A percentile compares a stretch with the other conserved stretches of the same genome.
Evolutionary conservation across 805 yeast genomes (phyloP).

Genomic region (Diddensiella santjacobensis): DNA sequence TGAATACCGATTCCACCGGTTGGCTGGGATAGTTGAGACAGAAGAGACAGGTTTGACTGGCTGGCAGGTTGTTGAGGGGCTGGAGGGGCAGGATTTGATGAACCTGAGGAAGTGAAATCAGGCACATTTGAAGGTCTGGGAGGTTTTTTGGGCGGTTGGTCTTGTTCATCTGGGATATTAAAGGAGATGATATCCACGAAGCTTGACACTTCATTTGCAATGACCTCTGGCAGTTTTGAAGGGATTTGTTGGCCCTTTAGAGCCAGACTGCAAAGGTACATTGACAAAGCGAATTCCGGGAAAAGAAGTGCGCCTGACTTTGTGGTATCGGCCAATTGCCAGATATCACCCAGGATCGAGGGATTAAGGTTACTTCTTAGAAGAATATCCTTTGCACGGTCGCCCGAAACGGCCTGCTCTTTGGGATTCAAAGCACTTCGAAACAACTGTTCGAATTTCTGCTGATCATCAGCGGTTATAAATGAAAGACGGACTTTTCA

Average conservation of each 20-base stretch:
- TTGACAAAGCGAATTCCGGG: slow-evolving; percentile 91
- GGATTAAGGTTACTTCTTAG: slow-evolving; percentile 77
- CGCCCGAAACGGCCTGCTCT: slow-evolving; percentile 52
- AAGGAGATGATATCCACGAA: slow-evolving; percentile 87
- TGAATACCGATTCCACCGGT: slow-evolving; percentile 2
- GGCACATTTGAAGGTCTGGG: slow-evolving; percentile 27
- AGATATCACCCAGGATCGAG: slow-evolving; percentile 71
- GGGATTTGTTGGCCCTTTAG: slow-evolving; percentile 80
- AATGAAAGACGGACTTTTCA: slow-evolving; percentile 69
- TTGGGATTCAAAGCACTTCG: slow-evolving; percentile 64
- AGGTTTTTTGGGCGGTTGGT: slow-evolving; percentile 12
- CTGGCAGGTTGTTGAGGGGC: not conserved
- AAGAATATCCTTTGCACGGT: slow-evolving; percentile 72
- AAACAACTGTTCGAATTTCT: slow-evolving; percentile 79
- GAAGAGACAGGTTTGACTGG: not conserved
- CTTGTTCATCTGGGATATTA: slow-evolving; percentile 49
- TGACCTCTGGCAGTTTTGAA: slow-evolving; percentile 60
- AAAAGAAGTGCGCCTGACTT: slow-evolving; percentile 80
- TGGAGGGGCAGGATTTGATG: not conserved
- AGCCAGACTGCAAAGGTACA: slow-evolving; percentile 77
- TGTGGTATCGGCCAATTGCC: slow-evolving; percentile 89
- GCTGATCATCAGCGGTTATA: slow-evolving; percentile 80
- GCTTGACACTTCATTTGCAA: slow-evolving; percentile 79
- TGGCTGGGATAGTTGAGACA: slow-evolving; percentile 6
- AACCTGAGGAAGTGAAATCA: slow-evolving; percentile 17